Evolutionary conservation across 2,329 filamentous ascomycete genomes (phyloP), one percentile per base, ranked within the genome.

Genomic region (Penicillium sp.): DNA sequence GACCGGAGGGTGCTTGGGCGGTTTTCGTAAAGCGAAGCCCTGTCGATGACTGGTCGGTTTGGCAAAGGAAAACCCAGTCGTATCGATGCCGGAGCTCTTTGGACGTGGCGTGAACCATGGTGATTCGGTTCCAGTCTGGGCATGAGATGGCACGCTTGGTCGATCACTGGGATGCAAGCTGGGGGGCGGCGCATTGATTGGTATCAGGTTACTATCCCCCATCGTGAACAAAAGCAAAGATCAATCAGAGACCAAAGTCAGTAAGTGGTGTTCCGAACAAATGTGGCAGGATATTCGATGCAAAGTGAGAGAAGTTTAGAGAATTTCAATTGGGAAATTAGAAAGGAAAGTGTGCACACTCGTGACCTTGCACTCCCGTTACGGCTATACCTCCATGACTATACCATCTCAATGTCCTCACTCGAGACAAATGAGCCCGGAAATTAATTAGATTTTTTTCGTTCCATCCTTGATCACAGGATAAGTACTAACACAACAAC

Each of bases 51-150:
- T 63, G 21, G 53, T 61, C 24, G 72, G 74, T 50, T 68, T 74
- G 16, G 68, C 60, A 56, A 76, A 77, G 6, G 67, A 70, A 54
- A 77, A 75, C 1, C 60, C 61, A 9, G 63, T 37, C 19, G 62
- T 46, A 44, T 75, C 68, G 24, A 71, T 56, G 1, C 63, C 67
- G 7, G 69, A 69, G 43, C 64, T 73, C 21, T 62, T 52, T 13
- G 72, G 73, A 1, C 73, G 70, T 41, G 70, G 63, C 56, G 75
- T 68, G 33, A 74, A 59, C 39, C 37, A 44, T 31, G 39, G n/a
- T 16, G 49, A 44, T 19, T 41, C 16, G n/a, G 10, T 27, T 6
- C 22, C 35, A 13, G 33, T 19, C 13, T 39, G 22, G 14, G 37
- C n/a, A 24, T 26, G 35, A 13, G 35, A 14, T 41, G 24, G 33